Evolutionary conservation across 192 early-diverging fungal species (phyloP).

Genomic region (Coemansia sp.): DNA sequence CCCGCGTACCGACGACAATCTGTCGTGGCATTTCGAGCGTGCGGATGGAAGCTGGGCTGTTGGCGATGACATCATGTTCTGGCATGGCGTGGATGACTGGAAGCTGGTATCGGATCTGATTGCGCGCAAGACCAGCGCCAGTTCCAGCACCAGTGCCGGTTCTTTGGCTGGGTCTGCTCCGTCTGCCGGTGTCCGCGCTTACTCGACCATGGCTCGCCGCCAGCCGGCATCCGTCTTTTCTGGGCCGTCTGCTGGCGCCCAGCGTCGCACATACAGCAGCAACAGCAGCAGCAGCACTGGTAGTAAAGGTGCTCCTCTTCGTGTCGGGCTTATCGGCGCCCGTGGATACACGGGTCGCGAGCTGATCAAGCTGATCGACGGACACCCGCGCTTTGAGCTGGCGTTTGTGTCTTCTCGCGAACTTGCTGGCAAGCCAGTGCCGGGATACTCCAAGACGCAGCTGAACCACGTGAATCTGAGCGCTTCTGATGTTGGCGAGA

Average conservation of each 20-base stretch:
- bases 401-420: constrained; percentile 93
- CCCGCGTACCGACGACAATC: constrained; percentile 71
- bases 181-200: constrained; percentile 56
- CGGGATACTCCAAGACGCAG: constrained; percentile 67
- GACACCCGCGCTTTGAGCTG: constrained; percentile 83
- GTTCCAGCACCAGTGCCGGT: neutral
- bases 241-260: constrained; percentile 3
- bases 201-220: constrained; percentile 56
- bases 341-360: constrained; percentile 97
- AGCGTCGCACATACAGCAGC: constrained; percentile 65
- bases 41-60: constrained; percentile 78
- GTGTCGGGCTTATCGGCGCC: constrained; percentile 93
- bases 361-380: constrained; percentile 85
- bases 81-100: constrained; percentile 87
- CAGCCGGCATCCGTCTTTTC: neutral
- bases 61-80: constrained; percentile 81
- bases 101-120: constrained; percentile 74
- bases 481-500: constrained; percentile 64
- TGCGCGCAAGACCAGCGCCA: constrained; percentile 15
- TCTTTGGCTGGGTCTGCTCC: constrained; percentile 19
- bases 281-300: constrained; percentile 51
- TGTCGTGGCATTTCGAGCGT: constrained; percentile 96
- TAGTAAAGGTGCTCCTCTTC: constrained; percentile 14
- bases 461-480: constrained; percentile 79
- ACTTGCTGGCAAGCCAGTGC: constrained; percentile 82